phyloP scores from a whole-genome alignment of 371 early-diverging fungal species.

The Mortierella sp. region DNA sequence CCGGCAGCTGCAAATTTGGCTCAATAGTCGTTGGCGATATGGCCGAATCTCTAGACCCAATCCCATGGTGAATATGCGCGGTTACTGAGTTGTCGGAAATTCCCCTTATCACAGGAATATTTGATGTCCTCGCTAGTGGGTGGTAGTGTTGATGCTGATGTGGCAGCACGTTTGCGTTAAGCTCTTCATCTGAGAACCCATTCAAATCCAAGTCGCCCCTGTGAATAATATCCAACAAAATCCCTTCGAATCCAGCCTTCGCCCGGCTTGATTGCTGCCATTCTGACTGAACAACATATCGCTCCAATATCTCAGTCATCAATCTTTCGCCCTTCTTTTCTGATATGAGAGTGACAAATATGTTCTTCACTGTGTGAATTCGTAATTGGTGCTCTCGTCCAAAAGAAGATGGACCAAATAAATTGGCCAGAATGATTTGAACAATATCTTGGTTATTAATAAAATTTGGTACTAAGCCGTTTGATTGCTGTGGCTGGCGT shows the following conservation, averaged over 20 bases:
- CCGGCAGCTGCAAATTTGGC: conserved; percentile 2
- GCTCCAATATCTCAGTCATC: conserved; percentile 57
- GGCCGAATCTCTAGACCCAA: conserved; percentile 1
- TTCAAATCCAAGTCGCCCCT: conserved; percentile 46
- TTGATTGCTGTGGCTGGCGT: conserved; percentile 5
- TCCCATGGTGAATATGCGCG: background rate
- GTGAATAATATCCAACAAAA: conserved; percentile 50
- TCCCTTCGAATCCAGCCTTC: conserved; percentile 49
- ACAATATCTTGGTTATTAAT: conserved; percentile 51
- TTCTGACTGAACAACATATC: conserved; percentile 53
- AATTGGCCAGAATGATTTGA: conserved; percentile 50
- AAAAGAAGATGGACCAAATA: conserved; percentile 50
- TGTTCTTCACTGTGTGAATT: conserved; percentile 18
- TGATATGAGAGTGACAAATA: conserved; percentile 49
- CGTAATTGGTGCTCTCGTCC: conserved; percentile 39
- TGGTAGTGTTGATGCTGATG: conserved; percentile 11
- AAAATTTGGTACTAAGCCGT: conserved; percentile 39
- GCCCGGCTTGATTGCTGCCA: conserved; percentile 51
- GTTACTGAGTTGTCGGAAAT: background rate
- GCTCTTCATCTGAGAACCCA: conserved; percentile 52
- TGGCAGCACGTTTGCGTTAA: conserved; percentile 33
- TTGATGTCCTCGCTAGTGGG: conserved; percentile 29
- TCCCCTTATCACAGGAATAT: conserved; percentile 27
- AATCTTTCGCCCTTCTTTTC: conserved; percentile 58
- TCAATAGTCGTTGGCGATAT: background rate